Evolutionary conservation across 2,329 filamentous ascomycete species (phyloP).

Genomic region (Hypoxylon sp.): DNA sequence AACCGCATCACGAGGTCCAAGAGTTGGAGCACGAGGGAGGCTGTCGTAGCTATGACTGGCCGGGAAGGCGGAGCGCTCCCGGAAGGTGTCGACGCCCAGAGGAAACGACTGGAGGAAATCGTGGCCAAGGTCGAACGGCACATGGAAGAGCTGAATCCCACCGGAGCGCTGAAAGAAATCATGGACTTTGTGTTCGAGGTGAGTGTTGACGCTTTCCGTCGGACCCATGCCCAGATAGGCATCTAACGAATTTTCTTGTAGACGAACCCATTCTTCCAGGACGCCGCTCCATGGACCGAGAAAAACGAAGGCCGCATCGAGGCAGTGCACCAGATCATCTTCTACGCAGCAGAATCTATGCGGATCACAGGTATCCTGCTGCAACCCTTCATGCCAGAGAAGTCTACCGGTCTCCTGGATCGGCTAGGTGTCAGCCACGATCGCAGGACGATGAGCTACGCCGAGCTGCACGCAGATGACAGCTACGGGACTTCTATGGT

Average conservation of each 20-base stretch:
- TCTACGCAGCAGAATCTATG: conserved; percentile 75
- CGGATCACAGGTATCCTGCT: conserved; percentile 84
- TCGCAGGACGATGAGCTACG: conserved; percentile 69
- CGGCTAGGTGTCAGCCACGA: conserved; percentile 73
- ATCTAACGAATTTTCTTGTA: conserved; percentile 40
- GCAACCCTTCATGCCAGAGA: conserved; percentile 89
- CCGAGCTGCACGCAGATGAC: conserved; percentile 68
- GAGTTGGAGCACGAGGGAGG: conserved; percentile 71
- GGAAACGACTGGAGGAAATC: conserved; percentile 50
- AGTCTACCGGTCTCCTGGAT: conserved; percentile 76
- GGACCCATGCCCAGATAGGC: background rate
- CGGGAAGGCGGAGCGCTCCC: conserved; percentile 27
- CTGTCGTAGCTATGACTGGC: conserved; percentile 54
- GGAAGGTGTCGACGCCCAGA: conserved; percentile 48
- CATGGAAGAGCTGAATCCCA: conserved; percentile 71
- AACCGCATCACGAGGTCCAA: conserved; percentile 73
- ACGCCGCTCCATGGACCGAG: conserved; percentile 73
- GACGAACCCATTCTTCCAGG: conserved; percentile 73
- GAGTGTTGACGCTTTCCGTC: conserved; percentile 30
- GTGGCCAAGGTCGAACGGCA: conserved; percentile 54
- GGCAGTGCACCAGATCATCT: conserved; percentile 68
- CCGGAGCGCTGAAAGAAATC: conserved; percentile 69
- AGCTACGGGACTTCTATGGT: conserved; percentile 67
- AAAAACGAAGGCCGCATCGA: conserved; percentile 49
- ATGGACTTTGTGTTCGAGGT: conserved; percentile 70